These are phyloP conservation scores for Mallotus japonicus DNA, from an alignment of 441 rosid species.

Conservation along the genomic window DNA sequence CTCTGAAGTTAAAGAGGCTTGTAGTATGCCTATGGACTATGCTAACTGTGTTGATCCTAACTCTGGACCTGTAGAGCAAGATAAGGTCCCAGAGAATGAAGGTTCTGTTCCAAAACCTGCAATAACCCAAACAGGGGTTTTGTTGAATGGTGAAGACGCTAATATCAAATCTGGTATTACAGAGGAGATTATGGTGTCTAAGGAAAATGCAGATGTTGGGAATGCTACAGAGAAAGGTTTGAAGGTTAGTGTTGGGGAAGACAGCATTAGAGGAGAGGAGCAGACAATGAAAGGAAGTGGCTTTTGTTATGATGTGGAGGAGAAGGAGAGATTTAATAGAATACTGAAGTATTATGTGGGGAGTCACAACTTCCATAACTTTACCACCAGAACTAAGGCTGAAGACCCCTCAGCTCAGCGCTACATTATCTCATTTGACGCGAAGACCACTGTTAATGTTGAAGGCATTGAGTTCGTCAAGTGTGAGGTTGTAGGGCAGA, in stretches of 20 bases:
- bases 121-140: neutral
- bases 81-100: constrained; percentile 19
- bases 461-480: constrained; percentile 79
- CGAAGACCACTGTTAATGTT: constrained; percentile 46
- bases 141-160: neutral
- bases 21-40: constrained; percentile 19
- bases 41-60: constrained; percentile 18
- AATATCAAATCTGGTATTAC: neutral
- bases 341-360: constrained; percentile 73
- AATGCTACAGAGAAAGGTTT: neutral
- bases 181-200: constrained; percentile 6
- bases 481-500: constrained; percentile 97
- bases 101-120: constrained; percentile 2
- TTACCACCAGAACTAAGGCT: constrained; percentile 83
- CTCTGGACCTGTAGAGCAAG: constrained; percentile 16
- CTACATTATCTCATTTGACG: constrained; percentile 68
- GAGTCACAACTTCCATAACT: constrained; percentile 90
- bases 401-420: constrained; percentile 85
- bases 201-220: neutral
- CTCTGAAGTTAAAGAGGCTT: constrained; percentile 27
- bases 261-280: constrained; percentile 26
- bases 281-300: constrained; percentile 23
- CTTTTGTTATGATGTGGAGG: constrained; percentile 61
- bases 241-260: constrained; percentile 22
- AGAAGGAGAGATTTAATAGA: constrained; percentile 75